phyloP scores from a whole-genome alignment of 306 rosid genomes.

The Pyrus bretschneideri region DNA sequence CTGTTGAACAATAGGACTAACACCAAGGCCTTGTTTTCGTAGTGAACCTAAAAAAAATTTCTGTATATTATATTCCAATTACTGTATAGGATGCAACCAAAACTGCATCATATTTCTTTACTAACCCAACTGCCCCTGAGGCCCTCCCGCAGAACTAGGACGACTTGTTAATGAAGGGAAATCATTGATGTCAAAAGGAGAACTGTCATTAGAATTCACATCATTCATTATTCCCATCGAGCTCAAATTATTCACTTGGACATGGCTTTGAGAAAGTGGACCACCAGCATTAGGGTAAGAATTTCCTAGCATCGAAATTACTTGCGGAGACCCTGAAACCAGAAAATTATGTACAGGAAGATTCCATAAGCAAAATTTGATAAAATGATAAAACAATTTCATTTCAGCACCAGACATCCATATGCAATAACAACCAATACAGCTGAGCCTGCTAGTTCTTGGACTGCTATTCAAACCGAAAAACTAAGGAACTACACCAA shows the following conservation, averaged over 20 bases:
- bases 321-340: slow-evolving; percentile 85
- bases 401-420: neutral
- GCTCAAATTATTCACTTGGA: slow-evolving; percentile 70
- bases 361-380: neutral
- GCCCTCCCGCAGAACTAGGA: slow-evolving; percentile 95
- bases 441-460: neutral
- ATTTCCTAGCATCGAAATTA: slow-evolving; percentile 78
- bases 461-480: neutral
- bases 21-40: slow-evolving; percentile 92
- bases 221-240: slow-evolving; percentile 94
- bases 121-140: slow-evolving; percentile 94
- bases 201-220: slow-evolving; percentile 62
- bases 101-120: neutral
- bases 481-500: neutral
- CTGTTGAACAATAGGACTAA: slow-evolving; percentile 93
- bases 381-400: neutral
- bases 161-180: slow-evolving; percentile 90
- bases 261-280: slow-evolving; percentile 76
- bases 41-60: slow-evolving; percentile 61
- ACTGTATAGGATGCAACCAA: neutral
- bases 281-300: slow-evolving; percentile 86
- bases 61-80: slow-evolving; percentile 8
- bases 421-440: neutral
- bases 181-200: slow-evolving; percentile 91
- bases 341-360: slow-evolving; percentile 25